phyloP scores from a whole-genome alignment of 2,329 filamentous ascomycete species.

The Colletotrichum tabaci region DNA sequence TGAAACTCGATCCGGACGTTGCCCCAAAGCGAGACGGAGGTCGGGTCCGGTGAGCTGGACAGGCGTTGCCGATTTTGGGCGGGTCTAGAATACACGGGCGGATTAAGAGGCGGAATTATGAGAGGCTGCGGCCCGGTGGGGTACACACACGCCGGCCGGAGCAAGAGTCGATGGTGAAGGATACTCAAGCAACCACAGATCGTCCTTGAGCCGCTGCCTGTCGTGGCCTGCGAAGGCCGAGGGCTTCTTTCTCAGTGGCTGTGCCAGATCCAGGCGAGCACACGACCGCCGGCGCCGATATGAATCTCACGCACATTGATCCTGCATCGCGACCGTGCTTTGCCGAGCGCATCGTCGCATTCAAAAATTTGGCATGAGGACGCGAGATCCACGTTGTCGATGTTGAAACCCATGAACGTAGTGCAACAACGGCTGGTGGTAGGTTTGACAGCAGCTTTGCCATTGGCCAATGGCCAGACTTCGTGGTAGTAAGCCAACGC shows the following conservation, averaged over 20 bases:
- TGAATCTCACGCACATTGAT: not conserved
- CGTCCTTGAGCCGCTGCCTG: not conserved
- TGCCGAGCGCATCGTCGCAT: not conserved
- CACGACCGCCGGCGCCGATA: constrained; percentile 11
- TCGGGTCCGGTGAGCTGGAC: constrained; percentile 18
- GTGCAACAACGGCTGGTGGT: constrained; percentile 22
- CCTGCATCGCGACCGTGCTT: constrained; percentile 13
- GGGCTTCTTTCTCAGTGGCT: not conserved
- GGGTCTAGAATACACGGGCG: constrained; percentile 28
- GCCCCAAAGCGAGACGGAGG: constrained; percentile 14
- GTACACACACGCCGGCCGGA: not conserved
- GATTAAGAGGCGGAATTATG: constrained; percentile 6
- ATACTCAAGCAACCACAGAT: constrained; percentile 1
- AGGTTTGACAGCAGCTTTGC: constrained; percentile 26
- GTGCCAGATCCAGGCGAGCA: not conserved
- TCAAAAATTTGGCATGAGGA: constrained; percentile 14
- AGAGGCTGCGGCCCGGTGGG: constrained; percentile 15
- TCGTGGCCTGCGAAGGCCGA: not conserved
- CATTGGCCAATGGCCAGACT: constrained; percentile 11
- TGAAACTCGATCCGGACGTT: constrained; percentile 7
- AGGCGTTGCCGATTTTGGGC: constrained; percentile 16
- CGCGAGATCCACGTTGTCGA: constrained; percentile 10
- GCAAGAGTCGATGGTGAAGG: constrained; percentile 23
- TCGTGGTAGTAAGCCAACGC: not conserved
- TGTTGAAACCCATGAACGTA: constrained; percentile 26